Percentiles rank a stretch among this genome's conserved stretches.
These are phyloP conservation scores for Zizania palustris DNA, from an alignment of 202 grass and related monocot species.

Conservation along the genomic window DNA sequence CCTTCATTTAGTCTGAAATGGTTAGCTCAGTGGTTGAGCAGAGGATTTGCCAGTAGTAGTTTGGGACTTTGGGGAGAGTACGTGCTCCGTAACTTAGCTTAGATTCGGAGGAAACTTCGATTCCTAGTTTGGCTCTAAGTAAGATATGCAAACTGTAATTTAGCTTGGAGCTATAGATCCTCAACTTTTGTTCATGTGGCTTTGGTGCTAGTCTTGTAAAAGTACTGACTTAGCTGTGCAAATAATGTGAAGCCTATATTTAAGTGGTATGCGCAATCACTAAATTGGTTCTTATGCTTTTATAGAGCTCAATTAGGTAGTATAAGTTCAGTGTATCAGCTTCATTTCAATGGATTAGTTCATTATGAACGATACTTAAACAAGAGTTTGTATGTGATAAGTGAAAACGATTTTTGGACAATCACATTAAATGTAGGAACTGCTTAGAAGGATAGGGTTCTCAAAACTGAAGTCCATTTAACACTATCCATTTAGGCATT, in stretches of 20 bases:
- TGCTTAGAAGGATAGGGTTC: background rate
- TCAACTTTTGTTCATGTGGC: background rate
- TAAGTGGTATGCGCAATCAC: background rate
- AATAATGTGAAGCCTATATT: background rate
- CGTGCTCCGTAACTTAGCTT: constrained; percentile 4
- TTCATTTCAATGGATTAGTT: constrained; percentile 5
- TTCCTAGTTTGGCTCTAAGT: background rate
- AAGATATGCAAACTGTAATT: background rate
- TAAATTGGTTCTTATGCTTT: background rate
- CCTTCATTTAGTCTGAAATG: background rate
- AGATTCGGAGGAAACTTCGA: background rate
- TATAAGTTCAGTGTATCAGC: background rate
- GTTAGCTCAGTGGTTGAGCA: background rate
- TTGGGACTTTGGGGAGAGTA: background rate
- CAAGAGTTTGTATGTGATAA: background rate
- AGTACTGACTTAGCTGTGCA: background rate
- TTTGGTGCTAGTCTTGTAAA: background rate
- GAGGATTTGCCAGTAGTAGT: background rate
- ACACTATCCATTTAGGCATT: background rate
- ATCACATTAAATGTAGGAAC: background rate
- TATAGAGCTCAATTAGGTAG: background rate
- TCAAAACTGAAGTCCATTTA: background rate
- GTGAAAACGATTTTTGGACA: background rate
- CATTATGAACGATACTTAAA: background rate
- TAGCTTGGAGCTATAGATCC: background rate